Conservation (phyloP, 768 basidiomycete species). For the Psilocybe cyanescens region DNA sequence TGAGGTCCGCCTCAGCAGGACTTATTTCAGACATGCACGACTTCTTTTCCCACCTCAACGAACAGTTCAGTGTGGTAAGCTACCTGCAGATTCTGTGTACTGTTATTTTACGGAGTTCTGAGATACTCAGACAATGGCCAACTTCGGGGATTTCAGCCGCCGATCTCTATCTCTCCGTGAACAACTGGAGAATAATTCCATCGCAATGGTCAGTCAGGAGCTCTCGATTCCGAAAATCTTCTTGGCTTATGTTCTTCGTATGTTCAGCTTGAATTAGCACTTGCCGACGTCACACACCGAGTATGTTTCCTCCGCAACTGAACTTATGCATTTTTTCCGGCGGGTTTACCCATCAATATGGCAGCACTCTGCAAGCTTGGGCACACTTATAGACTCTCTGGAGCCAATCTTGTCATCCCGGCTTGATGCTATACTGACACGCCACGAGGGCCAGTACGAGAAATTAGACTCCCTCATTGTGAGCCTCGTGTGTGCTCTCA, state of each 20-base stretch:
- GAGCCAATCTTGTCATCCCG: slow-evolving; percentile 5
- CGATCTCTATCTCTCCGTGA: neutral
- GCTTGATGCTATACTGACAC: slow-evolving; percentile 13
- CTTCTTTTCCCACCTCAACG: slow-evolving; percentile 1
- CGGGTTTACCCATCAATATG: neutral
- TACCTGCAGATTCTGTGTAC: neutral
- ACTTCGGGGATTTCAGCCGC: slow-evolving; percentile 2
- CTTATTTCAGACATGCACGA: slow-evolving; percentile 2
- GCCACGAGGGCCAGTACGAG: slow-evolving; percentile 8
- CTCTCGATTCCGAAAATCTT: neutral
- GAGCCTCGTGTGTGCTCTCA: neutral
- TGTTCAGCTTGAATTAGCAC: slow-evolving; percentile 10
- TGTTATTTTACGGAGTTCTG: neutral
- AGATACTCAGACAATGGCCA: slow-evolving; percentile 7
- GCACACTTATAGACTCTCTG: slow-evolving; percentile 6
- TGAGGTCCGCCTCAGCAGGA: slow-evolving; percentile 3
- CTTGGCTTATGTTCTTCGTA: neutral
- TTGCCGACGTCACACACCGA: slow-evolving; percentile 2
- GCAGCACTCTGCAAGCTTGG: slow-evolving; percentile 18
- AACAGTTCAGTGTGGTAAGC: slow-evolving; percentile 9
- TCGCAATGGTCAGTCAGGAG: neutral
- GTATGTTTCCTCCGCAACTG: slow-evolving; percentile 1
- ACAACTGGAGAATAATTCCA: neutral
- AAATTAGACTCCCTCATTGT: slow-evolving; percentile 15
- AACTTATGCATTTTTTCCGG: neutral